A percentile compares a stretch with the other conserved stretches of the same genome.
phyloP scores from a whole-genome alignment of 2,329 filamentous ascomycete genomes.

The Colletotrichum sp. region DNA sequence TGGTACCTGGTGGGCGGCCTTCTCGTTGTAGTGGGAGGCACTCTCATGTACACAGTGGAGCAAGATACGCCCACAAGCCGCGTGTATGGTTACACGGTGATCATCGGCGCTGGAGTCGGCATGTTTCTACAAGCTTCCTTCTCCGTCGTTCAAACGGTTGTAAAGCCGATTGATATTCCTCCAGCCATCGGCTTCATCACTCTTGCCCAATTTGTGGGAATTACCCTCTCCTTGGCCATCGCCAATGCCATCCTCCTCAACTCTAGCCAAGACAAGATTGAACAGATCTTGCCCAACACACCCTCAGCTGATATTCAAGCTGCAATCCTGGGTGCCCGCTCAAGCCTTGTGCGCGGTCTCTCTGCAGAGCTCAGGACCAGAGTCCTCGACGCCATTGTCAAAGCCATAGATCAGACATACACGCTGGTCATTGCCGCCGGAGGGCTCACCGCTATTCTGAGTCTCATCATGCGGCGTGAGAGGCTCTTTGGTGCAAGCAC shows the following conservation, averaged over 20 bases:
- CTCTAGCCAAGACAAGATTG: background rate
- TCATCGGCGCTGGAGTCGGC: slow-evolving; percentile 46
- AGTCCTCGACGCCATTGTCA: background rate
- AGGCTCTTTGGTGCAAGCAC: slow-evolving; percentile 28
- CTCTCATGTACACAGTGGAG: slow-evolving; percentile 29
- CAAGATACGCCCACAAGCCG: slow-evolving; percentile 21
- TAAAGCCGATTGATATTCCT: slow-evolving; percentile 28
- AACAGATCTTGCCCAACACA: background rate
- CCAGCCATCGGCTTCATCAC: slow-evolving; percentile 39
- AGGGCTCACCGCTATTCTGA: slow-evolving; percentile 31
- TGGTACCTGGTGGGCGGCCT: slow-evolving; percentile 41
- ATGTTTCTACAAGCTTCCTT: slow-evolving; percentile 34
- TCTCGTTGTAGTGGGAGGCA: slow-evolving; percentile 35
- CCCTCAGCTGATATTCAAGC: background rate
- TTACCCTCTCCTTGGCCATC: background rate
- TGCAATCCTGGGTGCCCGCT: background rate
- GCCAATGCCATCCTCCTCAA: background rate
- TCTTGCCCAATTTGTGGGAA: background rate
- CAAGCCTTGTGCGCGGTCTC: background rate
- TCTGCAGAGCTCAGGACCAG: background rate
- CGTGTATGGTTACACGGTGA: slow-evolving; percentile 39
- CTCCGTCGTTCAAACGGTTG: slow-evolving; percentile 38
- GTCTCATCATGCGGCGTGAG: slow-evolving; percentile 38
- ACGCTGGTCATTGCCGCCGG: slow-evolving; percentile 36
- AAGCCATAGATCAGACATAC: slow-evolving; percentile 24